phyloP scores from a whole-genome alignment of 805 yeast genomes.

The Nakazawaea molendinolei region DNA sequence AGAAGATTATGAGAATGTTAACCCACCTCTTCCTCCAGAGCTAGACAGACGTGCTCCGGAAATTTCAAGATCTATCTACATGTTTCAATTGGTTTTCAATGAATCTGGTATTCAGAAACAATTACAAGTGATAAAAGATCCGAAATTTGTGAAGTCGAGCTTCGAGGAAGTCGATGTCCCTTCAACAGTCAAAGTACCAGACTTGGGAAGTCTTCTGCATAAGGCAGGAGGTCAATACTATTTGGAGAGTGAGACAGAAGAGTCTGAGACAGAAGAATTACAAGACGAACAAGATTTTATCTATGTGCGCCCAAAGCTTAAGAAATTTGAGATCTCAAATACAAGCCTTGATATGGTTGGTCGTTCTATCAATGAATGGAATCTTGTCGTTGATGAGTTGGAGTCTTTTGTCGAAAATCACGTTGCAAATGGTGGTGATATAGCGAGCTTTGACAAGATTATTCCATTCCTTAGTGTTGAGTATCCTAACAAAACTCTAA shows the following conservation, averaged over 20 bases:
- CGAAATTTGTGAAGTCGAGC: constrained; percentile 9
- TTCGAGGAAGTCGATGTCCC: background rate
- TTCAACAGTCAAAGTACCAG: constrained; percentile 2
- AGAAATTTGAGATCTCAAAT: constrained; percentile 7
- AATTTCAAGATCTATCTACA: constrained; percentile 36
- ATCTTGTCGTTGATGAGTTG: constrained; percentile 37
- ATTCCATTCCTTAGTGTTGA: constrained; percentile 11
- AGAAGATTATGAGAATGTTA: constrained; percentile 9
- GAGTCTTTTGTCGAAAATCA: constrained; percentile 26
- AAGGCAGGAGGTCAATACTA: constrained; percentile 1
- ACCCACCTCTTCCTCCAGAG: constrained; percentile 35
- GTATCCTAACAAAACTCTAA: constrained; percentile 10
- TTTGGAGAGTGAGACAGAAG: constrained; percentile 12
- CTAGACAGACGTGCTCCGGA: constrained; percentile 37
- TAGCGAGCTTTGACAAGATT: constrained; percentile 4
- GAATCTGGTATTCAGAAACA: constrained; percentile 32
- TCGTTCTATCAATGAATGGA: constrained; percentile 47
- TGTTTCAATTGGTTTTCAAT: constrained; percentile 38
- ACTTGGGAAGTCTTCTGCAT: constrained; percentile 1
- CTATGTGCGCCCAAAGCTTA: background rate
- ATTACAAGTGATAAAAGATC: constrained; percentile 18
- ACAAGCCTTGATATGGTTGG: constrained; percentile 27
- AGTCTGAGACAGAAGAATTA: constrained; percentile 6
- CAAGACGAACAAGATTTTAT: constrained; percentile 1
- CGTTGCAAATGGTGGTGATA: constrained; percentile 3